phyloP scores from a whole-genome alignment of 345 rosid species.

The Lenwebbia sp. region DNA sequence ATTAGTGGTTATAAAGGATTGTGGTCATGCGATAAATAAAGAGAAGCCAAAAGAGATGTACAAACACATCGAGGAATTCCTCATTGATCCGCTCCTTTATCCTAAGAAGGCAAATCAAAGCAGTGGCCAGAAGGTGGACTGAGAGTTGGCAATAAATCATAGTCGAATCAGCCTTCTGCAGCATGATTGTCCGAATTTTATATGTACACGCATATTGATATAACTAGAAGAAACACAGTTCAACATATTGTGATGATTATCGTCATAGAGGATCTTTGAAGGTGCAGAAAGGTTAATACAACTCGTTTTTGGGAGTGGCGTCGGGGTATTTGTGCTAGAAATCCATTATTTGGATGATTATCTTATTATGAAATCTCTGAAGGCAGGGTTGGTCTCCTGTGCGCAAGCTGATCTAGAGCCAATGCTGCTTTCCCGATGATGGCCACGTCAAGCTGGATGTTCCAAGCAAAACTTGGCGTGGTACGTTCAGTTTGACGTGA shows the following conservation, averaged over 20 bases:
- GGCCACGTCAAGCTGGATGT: too few relatives aligned
- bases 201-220: background rate
- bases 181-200: background rate
- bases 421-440: too few relatives aligned
- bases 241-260: background rate
- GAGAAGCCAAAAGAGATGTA: constrained; percentile 6
- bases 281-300: background rate
- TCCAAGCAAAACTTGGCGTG: too few relatives aligned
- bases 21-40: constrained; percentile 2
- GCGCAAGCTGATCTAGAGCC: too few relatives aligned
- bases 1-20: constrained; percentile 1
- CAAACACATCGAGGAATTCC: constrained; percentile 1
- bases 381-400: background rate
- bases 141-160: background rate
- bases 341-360: background rate
- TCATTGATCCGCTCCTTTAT: background rate
- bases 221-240: background rate
- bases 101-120: background rate
- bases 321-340: background rate
- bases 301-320: background rate
- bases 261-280: background rate
- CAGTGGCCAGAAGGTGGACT: background rate
- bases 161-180: background rate
- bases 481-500: too few relatives aligned
- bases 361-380: background rate